Evolutionary conservation across 495 filamentous ascomycete genomes (phyloP), one percentile per base, ranked within the genome.

Genomic region (Margaritispora aquatica): DNA sequence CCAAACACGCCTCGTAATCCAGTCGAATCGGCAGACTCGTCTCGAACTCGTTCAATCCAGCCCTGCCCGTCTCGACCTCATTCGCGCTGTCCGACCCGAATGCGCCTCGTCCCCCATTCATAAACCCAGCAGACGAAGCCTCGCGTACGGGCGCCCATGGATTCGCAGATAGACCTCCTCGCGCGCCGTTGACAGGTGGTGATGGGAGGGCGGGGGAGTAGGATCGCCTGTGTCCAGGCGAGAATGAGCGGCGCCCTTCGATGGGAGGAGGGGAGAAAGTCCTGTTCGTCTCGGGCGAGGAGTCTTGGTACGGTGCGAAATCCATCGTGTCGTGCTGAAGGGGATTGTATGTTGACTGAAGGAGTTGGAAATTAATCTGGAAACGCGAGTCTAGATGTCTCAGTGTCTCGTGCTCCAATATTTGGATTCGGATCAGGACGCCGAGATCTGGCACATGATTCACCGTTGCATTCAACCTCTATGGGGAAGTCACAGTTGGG

Each of bases 291-390:
- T 93, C 90, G 22, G 91, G 91, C 13, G 88, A 86, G 58, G 86
- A 85, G 73, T 91, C 83, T 78, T 97, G 93, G 74, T 97, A 97
- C 27, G 93, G 93, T 26, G 93, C 93, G 73, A 97, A 97, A 73
- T 96, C 90, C 89, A 95, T 95, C 15, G 31, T 55, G n/a, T 21
- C 44, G n/a, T 41, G 21, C 11, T 36, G 27, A 24, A 41, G 36
- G n/a, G n/a, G 52, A 68, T 58, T 24, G 21, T 1, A 59, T 46
- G 52, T 36, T 22, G 38, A 52, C 23, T 38, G 41, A 46, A 29
- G 21, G 19, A 22, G 38, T 41, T 36, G 31, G 20, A 55, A 20
- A n/a, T 8, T 3, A 24, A 26, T 24, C 47, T 23, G 47, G 2
- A 26, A n/a, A 50, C 20, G 47, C 10, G 20, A 24, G 24, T 50